phyloP scores from a whole-genome alignment of 2,329 filamentous ascomycete genomes.

The Claviceps africana region DNA sequence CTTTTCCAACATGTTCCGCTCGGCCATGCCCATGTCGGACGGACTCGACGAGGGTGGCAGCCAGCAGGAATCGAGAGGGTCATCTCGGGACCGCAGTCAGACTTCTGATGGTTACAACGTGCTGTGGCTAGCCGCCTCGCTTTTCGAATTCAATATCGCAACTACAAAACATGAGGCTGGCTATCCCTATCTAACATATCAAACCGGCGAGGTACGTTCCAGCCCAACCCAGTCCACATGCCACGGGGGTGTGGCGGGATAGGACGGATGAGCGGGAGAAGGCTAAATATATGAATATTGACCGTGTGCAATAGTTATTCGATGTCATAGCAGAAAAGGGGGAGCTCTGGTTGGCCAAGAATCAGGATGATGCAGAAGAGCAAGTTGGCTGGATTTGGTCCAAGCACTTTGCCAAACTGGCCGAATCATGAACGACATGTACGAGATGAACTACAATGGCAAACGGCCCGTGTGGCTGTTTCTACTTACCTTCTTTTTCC shows the following conservation, averaged over 20 bases:
- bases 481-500: background rate
- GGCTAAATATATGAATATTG: background rate
- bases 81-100: slow-evolving; percentile 42
- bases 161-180: slow-evolving; percentile 83
- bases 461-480: background rate
- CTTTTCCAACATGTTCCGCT: slow-evolving; percentile 71
- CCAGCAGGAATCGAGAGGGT: slow-evolving; percentile 41
- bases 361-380: slow-evolving; percentile 74
- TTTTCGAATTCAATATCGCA: slow-evolving; percentile 96
- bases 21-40: slow-evolving; percentile 70
- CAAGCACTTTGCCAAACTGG: slow-evolving; percentile 76
- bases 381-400: slow-evolving; percentile 97
- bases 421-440: slow-evolving; percentile 26
- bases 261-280: background rate
- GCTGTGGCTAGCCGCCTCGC: slow-evolving; percentile 79
- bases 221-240: background rate
- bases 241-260: background rate
- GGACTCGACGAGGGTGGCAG: slow-evolving; percentile 37
- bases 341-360: slow-evolving; percentile 92
- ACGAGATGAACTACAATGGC: background rate
- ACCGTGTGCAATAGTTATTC: slow-evolving; percentile 46
- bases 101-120: slow-evolving; percentile 51
- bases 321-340: slow-evolving; percentile 93
- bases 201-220: slow-evolving; percentile 64
- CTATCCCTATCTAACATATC: slow-evolving; percentile 91